A percentile compares a stretch with the other conserved stretches of the same genome.
phyloP scores from a whole-genome alignment of 2,329 filamentous ascomycete species.

The Colletotrichum spinosum region DNA sequence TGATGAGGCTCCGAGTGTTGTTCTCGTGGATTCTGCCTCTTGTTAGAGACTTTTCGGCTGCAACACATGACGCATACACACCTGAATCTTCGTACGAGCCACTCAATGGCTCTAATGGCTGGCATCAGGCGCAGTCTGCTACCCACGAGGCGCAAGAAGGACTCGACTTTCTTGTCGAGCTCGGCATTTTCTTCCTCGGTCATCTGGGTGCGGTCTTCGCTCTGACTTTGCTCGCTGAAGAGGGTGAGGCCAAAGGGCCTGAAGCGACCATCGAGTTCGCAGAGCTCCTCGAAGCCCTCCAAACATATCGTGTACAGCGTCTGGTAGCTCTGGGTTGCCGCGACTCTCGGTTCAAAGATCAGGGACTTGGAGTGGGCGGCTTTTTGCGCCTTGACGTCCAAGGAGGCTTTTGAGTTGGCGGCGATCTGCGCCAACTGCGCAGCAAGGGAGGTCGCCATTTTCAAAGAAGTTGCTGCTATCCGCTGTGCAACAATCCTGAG shows the following conservation, averaged over 20 bases:
- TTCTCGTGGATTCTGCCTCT: slow-evolving; percentile 85
- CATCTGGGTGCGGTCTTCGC: slow-evolving; percentile 88
- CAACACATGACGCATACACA: slow-evolving; percentile 54
- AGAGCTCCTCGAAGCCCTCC: slow-evolving; percentile 92
- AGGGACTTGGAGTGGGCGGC: slow-evolving; percentile 93
- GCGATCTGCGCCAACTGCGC: slow-evolving; percentile 95
- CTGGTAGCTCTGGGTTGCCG: slow-evolving; percentile 89
- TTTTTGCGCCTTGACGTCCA: slow-evolving; percentile 94
- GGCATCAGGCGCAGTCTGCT: slow-evolving; percentile 85
- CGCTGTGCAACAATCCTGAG: slow-evolving; percentile 34
- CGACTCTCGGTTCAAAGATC: slow-evolving; percentile 89
- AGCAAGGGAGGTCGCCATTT: slow-evolving; percentile 88
- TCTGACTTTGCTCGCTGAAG: slow-evolving; percentile 94
- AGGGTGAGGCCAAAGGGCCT: slow-evolving; percentile 78
- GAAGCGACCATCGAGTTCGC: slow-evolving; percentile 86
- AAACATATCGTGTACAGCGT: slow-evolving; percentile 87
- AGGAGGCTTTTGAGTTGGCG: slow-evolving; percentile 86
- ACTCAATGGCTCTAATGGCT: slow-evolving; percentile 91
- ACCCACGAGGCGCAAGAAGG: slow-evolving; percentile 84
- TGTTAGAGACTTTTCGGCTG: slow-evolving; percentile 12
- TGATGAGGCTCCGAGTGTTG: slow-evolving; percentile 81
- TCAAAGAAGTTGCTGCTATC: slow-evolving; percentile 36
- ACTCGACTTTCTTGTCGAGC: slow-evolving; percentile 81
- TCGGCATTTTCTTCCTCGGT: slow-evolving; percentile 84
- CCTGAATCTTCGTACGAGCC: slow-evolving; percentile 92